Base-by-base conservation (phyloP, 257 asterid genomes). In the Apocynum venetum region DNA sequence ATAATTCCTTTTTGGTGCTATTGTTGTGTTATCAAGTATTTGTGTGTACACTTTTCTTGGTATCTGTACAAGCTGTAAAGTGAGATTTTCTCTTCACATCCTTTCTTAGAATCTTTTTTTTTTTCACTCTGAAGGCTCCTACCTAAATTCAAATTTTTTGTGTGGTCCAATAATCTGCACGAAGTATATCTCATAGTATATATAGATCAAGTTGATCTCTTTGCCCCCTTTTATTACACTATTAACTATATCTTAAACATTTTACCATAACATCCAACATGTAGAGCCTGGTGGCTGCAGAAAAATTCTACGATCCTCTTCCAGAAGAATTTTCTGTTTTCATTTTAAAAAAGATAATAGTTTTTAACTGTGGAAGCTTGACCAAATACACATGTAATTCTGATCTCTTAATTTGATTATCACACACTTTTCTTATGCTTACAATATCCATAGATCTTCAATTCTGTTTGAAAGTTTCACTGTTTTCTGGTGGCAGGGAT, bases 401-500 rank as follows among this genome's bases (percentile, higher is more conserved):
- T 25, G 4, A 55, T 44, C 7, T 31, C 59, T 56, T 52, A 44
- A 11, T 56, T 40, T 43, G 51, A 68, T 69, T 51, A 8, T 4
- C n/a, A 20, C 11, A 47, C 9, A 20, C 47, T 2, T 43, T 11
- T 14, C 1, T 51, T 3, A 5, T 73, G 55, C 55, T 40, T 56
- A 56, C 20, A 38, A 17, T 13, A 40, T 31, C 6, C 38, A 8
- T 72, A 20, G 4, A 40, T 55, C 20, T 15, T 19, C 8, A 49
- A 71, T 71, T 48, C 43, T 52, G 11, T 55, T 25, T n/a, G 60
- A 63, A 63, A 38, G 46, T 19, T 67, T 41, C 12, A 38, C 78
- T 71, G 73, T 80, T 73, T 76, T 81, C 80, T 80, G 82, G 43
- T 84, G 79, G 56, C 89, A 96, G 99, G 90, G 96, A 93, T 76